Evolutionary conservation across 73 alveolate species (phyloP).

Genomic region (Tetrahymena elliotti): DNA sequence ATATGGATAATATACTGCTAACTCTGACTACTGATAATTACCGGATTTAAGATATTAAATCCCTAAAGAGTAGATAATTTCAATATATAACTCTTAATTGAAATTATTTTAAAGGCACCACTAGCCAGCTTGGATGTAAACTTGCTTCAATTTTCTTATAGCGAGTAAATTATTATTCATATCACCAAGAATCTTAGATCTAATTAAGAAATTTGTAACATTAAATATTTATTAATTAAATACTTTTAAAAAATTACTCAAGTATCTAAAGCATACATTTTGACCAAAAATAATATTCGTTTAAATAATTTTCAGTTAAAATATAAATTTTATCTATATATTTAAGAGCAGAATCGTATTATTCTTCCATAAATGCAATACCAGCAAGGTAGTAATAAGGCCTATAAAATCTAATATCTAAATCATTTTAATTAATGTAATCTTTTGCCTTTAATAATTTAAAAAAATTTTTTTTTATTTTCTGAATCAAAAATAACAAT

Average conservation of each 20-base stretch:
- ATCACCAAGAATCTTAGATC: background rate
- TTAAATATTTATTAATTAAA: too few relatives aligned
- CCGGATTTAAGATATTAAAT: background rate
- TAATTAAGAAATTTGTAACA: background rate
- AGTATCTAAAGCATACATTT: background rate
- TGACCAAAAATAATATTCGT: background rate
- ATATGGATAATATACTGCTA: background rate
- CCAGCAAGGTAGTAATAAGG: background rate
- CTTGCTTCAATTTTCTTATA: background rate
- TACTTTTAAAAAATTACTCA: background rate
- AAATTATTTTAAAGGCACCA: background rate
- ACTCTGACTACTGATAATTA: background rate
- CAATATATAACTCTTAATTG: background rate
- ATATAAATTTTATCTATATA: background rate
- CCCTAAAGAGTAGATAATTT: background rate
- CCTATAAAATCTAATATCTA: background rate
- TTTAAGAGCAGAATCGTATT: background rate
- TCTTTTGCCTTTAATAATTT: background rate
- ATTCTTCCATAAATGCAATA: background rate
- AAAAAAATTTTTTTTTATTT: background rate
- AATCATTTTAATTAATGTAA: background rate
- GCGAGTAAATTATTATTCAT: background rate
- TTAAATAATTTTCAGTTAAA: background rate
- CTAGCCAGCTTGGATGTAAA: background rate
- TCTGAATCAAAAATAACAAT: background rate